phyloP scores from a whole-genome alignment of 148 eudicot species.

The Rhododendron ferrugineum region DNA sequence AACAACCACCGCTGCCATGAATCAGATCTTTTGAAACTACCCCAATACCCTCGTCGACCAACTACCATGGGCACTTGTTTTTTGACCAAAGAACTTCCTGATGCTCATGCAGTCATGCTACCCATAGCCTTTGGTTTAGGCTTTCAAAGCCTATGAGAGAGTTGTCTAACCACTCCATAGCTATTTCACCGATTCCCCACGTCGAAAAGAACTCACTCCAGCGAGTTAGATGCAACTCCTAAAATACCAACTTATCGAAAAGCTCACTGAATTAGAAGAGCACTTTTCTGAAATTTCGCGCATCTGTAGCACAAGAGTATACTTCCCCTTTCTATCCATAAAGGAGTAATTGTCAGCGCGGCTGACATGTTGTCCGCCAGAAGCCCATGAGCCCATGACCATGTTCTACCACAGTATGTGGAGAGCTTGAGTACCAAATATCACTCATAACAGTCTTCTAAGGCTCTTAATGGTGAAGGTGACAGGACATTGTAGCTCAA shows the following conservation, averaged over 20 bases:
- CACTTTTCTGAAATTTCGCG: not conserved
- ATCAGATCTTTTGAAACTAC: not conserved
- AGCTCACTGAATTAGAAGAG: not conserved
- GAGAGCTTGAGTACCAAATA: not conserved
- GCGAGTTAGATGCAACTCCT: not conserved
- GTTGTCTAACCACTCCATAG: not conserved
- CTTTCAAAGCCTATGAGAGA: not conserved
- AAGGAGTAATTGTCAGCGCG: not conserved
- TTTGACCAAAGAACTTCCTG: no score
- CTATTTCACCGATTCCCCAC: not conserved
- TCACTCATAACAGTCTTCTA: not conserved
- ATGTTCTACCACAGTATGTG: not conserved
- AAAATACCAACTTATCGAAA: not conserved
- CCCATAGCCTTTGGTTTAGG: not conserved
- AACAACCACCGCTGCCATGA: not conserved
- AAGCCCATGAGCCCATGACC: not conserved
- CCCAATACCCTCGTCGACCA: not conserved
- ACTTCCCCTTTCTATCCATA: not conserved
- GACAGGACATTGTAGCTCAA: not conserved
- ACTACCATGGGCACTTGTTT: not conserved
- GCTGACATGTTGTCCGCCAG: not conserved
- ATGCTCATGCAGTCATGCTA: not conserved
- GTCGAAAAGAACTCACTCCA: not conserved
- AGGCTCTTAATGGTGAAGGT: not conserved
- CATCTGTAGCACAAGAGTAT: not conserved